phyloP scores from a whole-genome alignment of 768 basidiomycete genomes.

The Mycena metata region DNA sequence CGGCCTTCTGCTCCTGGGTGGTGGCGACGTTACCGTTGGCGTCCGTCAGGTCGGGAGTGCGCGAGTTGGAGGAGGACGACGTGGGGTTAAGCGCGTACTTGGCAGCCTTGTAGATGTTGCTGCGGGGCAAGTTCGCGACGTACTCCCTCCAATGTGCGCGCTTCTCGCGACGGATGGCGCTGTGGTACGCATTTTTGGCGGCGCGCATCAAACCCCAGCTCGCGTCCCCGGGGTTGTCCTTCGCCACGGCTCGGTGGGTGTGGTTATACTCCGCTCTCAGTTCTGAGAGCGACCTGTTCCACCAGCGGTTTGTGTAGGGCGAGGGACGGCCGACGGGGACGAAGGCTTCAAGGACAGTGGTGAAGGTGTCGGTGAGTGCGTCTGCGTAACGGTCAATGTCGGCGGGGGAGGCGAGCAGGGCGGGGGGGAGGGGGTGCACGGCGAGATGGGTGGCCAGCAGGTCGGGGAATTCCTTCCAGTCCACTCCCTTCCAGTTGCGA shows the following conservation, averaged over 20 bases:
- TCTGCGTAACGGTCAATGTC: not conserved
- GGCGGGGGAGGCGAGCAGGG: not conserved
- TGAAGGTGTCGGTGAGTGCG: slow-evolving; percentile 3
- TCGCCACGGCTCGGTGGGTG: too few relatives aligned
- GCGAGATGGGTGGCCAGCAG: not conserved
- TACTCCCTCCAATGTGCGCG: too few relatives aligned
- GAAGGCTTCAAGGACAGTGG: not conserved
- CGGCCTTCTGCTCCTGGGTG: not conserved
- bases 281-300: not conserved
- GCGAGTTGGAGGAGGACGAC: too few relatives aligned
- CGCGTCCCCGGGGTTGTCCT: not conserved
- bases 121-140: too few relatives aligned
- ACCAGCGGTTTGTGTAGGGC: not conserved
- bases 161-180: too few relatives aligned
- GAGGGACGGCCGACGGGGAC: not conserved
- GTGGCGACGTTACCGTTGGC: not conserved
- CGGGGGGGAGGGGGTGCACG: not conserved
- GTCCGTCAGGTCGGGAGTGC: too few relatives aligned
- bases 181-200: too few relatives aligned
- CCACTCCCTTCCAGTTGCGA: slow-evolving; percentile 7
- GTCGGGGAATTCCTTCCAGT: slow-evolving; percentile 21
- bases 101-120: too few relatives aligned
- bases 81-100: too few relatives aligned
- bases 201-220: not conserved
- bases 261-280: not conserved